phyloP scores from a whole-genome alignment of 768 basidiomycete genomes.

The Leccinum fibrillosum region DNA sequence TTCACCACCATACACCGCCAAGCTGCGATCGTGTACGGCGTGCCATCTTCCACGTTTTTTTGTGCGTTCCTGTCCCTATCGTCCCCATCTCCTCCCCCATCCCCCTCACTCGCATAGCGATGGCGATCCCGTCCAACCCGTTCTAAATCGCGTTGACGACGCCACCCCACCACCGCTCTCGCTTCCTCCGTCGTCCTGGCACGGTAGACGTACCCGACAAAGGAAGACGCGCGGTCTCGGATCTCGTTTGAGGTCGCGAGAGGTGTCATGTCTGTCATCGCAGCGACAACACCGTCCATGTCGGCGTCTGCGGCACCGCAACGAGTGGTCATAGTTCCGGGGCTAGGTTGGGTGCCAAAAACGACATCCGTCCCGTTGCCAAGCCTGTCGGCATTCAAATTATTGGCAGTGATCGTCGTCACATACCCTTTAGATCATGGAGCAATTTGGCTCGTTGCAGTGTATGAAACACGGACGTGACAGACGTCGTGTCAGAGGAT shows the following conservation, averaged over 20 bases:
- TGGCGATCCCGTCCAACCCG: background rate
- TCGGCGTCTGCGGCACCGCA: background rate
- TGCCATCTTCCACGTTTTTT: background rate
- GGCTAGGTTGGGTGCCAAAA: background rate
- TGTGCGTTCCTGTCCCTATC: background rate
- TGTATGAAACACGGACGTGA: background rate
- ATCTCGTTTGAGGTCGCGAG: slow-evolving; percentile 64
- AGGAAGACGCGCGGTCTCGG: slow-evolving; percentile 69
- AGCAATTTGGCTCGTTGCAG: background rate
- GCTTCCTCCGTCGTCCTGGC: slow-evolving; percentile 55
- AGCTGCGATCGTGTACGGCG: slow-evolving; percentile 67
- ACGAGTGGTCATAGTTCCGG: background rate
- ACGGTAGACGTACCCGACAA: slow-evolving; percentile 60
- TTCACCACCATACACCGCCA: slow-evolving; percentile 79
- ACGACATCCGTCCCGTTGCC: background rate
- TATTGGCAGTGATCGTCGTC: background rate
- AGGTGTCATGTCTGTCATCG: background rate
- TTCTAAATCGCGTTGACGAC: background rate
- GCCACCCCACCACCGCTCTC: slow-evolving; percentile 33
- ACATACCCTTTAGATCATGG: background rate
- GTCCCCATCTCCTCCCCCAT: background rate
- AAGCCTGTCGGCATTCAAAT: background rate
- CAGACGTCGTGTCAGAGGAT: background rate
- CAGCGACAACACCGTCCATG: background rate
- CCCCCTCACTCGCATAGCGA: background rate